Evolutionary conservation across 768 basidiomycete species (phyloP).

Genomic region (Mrakia frigida): DNA sequence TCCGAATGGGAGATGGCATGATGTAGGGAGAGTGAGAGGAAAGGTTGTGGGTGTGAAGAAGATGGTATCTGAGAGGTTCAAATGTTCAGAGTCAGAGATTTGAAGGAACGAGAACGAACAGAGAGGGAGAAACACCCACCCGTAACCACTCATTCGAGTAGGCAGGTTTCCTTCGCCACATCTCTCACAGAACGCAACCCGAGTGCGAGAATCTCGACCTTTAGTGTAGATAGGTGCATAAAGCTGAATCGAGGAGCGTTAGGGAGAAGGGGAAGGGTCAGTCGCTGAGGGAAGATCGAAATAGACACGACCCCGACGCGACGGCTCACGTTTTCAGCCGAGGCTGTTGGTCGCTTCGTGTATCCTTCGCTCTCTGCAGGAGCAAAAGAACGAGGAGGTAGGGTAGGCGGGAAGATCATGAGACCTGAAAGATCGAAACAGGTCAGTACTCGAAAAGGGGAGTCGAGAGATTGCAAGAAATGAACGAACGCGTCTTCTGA

Average conservation of each 20-base stretch:
- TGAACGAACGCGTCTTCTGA: constrained; percentile 2
- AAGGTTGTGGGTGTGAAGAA: constrained; percentile 15
- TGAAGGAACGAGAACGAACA: neutral
- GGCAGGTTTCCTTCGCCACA: constrained; percentile 1
- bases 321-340: neutral
- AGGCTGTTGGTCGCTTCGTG: neutral
- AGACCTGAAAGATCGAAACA: neutral
- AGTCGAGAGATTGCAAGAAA: neutral
- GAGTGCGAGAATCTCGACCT: neutral
- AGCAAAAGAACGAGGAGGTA: neutral
- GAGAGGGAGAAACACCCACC: neutral
- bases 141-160: neutral
- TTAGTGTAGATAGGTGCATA: neutral
- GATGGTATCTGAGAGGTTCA: neutral
- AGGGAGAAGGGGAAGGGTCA: neutral
- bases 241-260: neutral
- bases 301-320: neutral
- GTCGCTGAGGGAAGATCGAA: too few species aligned
- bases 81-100: neutral
- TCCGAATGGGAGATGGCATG: neutral
- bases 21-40: constrained; percentile 14
- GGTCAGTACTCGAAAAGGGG: neutral
- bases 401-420: constrained; percentile 7
- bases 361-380: neutral
- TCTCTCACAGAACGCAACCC: neutral